phyloP scores from a whole-genome alignment of 257 asterid species.

The Solanum clarkiae region DNA sequence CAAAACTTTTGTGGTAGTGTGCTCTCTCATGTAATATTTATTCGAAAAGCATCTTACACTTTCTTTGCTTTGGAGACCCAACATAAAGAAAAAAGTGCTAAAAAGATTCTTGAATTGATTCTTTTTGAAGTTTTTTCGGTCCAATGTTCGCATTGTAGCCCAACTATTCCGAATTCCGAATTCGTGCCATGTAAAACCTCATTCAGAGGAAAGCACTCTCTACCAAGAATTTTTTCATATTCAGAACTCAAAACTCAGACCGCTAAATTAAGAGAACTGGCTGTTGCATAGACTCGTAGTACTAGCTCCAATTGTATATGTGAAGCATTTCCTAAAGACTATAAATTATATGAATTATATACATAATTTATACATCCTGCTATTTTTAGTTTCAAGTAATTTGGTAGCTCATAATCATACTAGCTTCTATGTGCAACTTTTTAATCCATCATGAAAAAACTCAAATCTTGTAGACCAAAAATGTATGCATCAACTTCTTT shows the following conservation, averaged over 20 bases:
- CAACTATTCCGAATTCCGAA: too few species aligned
- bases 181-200: too few species aligned
- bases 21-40: neutral
- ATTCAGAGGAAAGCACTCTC: too few species aligned
- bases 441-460: neutral
- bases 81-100: neutral
- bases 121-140: too few species aligned
- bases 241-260: too few species aligned
- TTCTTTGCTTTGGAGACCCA: neutral
- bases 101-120: neutral
- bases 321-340: neutral
- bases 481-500: neutral
- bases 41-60: neutral
- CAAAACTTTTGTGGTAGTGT: neutral
- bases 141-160: too few species aligned
- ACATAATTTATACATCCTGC: neutral
- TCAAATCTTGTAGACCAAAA: neutral
- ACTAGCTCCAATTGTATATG: neutral
- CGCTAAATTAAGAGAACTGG: too few species aligned
- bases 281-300: neutral
- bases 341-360: too few species aligned
- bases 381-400: neutral
- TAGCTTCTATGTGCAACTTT: neutral
- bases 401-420: neutral
- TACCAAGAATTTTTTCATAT: too few species aligned